Evolutionary conservation across 768 basidiomycete genomes (phyloP).

Genomic region (Lepiota venenata): DNA sequence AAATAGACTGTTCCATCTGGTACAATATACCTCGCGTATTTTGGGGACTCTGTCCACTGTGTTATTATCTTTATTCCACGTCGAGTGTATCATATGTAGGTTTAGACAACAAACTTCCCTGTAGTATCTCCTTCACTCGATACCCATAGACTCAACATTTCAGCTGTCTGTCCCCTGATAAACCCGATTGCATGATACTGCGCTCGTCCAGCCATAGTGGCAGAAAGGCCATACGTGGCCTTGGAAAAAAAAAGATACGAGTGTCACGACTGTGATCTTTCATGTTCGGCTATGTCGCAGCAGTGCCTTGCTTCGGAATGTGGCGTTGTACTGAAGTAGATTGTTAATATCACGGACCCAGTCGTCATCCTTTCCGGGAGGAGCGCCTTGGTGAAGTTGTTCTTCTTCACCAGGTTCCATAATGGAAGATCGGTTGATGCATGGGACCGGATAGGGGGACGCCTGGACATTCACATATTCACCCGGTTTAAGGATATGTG

Average conservation of each 20-base stretch:
- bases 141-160: neutral
- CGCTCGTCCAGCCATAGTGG: too few species aligned
- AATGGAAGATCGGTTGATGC: slow-evolving; percentile 84
- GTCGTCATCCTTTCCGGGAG: slow-evolving; percentile 82
- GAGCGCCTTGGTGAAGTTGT: slow-evolving; percentile 57
- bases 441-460: slow-evolving; percentile 89
- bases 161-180: too few species aligned
- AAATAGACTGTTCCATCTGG: too few species aligned
- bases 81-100: too few species aligned
- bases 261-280: slow-evolving; percentile 12
- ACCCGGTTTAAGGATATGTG: slow-evolving; percentile 77
- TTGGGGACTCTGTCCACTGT: too few species aligned
- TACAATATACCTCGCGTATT: too few species aligned
- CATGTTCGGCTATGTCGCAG: slow-evolving; percentile 69
- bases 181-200: too few species aligned
- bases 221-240: too few species aligned
- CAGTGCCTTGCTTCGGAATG: slow-evolving; percentile 88
- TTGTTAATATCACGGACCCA: slow-evolving; percentile 99
- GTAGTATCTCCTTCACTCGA: neutral
- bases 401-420: slow-evolving; percentile 45
- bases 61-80: too few species aligned
- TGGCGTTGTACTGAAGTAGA: slow-evolving; percentile 90
- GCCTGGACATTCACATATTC: slow-evolving; percentile 84
- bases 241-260: neutral
- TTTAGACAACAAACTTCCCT: neutral